Evolutionary conservation across 2,329 filamentous ascomycete genomes (phyloP), one percentile per base, ranked within the genome.

Genomic region (Cytospora paraplurivora): DNA sequence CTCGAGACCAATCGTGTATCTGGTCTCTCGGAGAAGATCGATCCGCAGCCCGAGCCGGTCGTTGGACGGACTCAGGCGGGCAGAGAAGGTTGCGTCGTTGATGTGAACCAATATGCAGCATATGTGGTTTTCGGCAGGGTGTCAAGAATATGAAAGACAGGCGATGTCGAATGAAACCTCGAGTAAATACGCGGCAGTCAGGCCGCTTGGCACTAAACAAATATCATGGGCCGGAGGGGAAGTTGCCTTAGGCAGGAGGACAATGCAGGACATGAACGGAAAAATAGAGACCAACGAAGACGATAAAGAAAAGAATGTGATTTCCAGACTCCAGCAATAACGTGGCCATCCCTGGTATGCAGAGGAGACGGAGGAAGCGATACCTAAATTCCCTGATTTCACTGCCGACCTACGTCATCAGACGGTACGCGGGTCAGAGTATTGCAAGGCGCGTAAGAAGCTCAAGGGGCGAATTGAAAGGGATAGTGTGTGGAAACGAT

Each of bases 311-410:
- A 47, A n/a, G 47, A 37, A 37, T 35, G 51, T 27, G 55, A 55
- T 49, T 54, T 55, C 59, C 38, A 38, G 35, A 19, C 47, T 52
- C 49, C 19, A 49, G 51, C 13, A 47, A 10, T 41, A 34, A 55
- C 51, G 51, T 55, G 47, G 51, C 32, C 58, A 37, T 55, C 41
- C 58, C 21, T 55, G 51, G 51, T 54, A 51, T 55, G 50, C 51
- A 61, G 41, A 37, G 38, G 33, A 47, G 59, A 50, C 51, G 51
- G 51, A 55, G 38, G 59, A 61, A 44, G 59, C 54, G 49, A 49
- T 55, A n/a, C 51, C 51, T 61, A 44, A 60, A 60, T 61, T 61
- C 59, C 59, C 35, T 61, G 59, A 52, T 61, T 55, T 55, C 51
- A 35, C 41, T 55, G 59, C 54, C 38, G 13, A 38, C 38, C 38